Percentiles rank a stretch among this genome's conserved stretches.
Conservation (phyloP, 2,329 filamentous ascomycete genomes). For the Rhexocercosporidium sp. region DNA sequence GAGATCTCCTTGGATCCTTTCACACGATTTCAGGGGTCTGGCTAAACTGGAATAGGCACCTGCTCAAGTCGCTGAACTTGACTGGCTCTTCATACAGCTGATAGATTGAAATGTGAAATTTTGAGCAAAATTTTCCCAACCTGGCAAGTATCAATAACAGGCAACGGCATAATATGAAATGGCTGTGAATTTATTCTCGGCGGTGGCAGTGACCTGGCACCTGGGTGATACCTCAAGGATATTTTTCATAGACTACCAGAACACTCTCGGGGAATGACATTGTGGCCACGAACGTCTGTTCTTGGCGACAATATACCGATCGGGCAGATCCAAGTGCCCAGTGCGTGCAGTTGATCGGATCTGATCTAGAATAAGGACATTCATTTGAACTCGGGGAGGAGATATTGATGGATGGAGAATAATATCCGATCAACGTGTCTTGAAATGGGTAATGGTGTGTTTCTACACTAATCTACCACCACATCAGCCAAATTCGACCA, state of each 20-base stretch:
- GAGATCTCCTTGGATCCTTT: background rate
- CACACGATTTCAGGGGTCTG: constrained; percentile 6
- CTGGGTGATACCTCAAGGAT: background rate
- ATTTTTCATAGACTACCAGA: background rate
- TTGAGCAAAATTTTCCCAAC: constrained; percentile 13
- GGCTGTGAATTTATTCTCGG: background rate
- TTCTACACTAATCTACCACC: background rate
- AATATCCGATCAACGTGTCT: background rate
- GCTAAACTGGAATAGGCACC: constrained; percentile 20
- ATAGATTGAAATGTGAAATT: constrained; percentile 13
- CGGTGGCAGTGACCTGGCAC: background rate
- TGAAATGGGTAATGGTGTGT: background rate
- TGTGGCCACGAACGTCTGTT: background rate
- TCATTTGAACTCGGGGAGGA: background rate
- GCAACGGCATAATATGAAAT: constrained; percentile 7
- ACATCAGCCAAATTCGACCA: background rate
- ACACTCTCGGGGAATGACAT: background rate
- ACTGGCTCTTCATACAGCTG: constrained; percentile 8
- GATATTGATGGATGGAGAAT: background rate
- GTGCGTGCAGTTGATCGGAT: background rate
- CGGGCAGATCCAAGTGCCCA: background rate
- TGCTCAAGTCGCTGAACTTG: constrained; percentile 6
- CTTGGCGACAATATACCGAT: constrained; percentile 1
- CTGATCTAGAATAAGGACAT: background rate
- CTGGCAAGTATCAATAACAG: background rate